Percentiles rank a stretch among this genome's conserved stretches.
Evolutionary conservation across 1,284 basidiomycete species (phyloP).

Genomic region (Leccinum fuscescens): DNA sequence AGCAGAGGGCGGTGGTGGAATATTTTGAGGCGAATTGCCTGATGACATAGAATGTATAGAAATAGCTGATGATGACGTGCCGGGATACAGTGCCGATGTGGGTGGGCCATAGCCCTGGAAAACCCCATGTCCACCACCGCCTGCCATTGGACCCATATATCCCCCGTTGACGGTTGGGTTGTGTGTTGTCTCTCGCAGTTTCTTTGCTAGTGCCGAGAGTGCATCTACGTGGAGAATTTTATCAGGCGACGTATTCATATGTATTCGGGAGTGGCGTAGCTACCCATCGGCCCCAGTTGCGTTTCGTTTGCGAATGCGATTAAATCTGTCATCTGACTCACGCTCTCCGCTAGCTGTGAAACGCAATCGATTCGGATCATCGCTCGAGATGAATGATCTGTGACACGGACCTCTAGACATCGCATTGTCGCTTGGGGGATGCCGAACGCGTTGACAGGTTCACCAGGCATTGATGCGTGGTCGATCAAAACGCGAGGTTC

Average conservation of each 20-base stretch:
- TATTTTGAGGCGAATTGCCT: constrained; percentile 50
- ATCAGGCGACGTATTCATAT: constrained; percentile 29
- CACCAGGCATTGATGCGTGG: constrained; percentile 62
- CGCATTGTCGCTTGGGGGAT: constrained; percentile 84
- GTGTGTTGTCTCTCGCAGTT: constrained; percentile 29
- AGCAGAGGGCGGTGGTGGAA: constrained; percentile 41
- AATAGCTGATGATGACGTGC: constrained; percentile 42
- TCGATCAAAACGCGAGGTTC: constrained; percentile 59
- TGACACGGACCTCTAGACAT: constrained; percentile 63
- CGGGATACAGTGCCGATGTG: constrained; percentile 46
- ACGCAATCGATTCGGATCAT: constrained; percentile 8
- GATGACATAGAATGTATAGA: constrained; percentile 31
- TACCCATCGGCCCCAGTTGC: constrained; percentile 62
- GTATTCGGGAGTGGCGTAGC: constrained; percentile 37
- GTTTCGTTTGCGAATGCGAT: constrained; percentile 60
- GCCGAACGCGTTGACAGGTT: constrained; percentile 81
- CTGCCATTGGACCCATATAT: constrained; percentile 21
- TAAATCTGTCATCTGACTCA: constrained; percentile 71
- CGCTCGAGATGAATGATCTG: not conserved
- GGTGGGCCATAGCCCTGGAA: constrained; percentile 30
- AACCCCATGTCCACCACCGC: constrained; percentile 21
- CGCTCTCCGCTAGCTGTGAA: constrained; percentile 68
- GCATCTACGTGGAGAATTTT: constrained; percentile 31
- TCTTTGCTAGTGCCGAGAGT: constrained; percentile 33
- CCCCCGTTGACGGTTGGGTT: constrained; percentile 23